phyloP scores from a whole-genome alignment of 179 eudicot genomes.

The Spinacia oleracea region DNA sequence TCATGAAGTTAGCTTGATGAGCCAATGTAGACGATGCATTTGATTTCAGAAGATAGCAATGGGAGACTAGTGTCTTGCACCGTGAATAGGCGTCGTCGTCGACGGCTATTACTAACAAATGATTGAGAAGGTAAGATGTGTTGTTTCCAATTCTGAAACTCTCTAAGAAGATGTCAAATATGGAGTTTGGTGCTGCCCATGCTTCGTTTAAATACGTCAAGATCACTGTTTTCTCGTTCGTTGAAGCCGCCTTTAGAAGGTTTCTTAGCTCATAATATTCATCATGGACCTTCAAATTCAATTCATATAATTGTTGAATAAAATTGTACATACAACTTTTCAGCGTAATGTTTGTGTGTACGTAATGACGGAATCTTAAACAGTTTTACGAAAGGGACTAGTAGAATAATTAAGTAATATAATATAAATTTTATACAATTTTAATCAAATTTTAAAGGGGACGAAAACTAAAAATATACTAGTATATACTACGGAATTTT shows the following conservation, averaged over 20 bases:
- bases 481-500: too few species aligned
- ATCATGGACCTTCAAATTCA: constrained; percentile 17
- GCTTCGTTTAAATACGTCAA: constrained; percentile 56
- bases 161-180: constrained; percentile 50
- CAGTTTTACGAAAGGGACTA: too few species aligned
- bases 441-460: too few species aligned
- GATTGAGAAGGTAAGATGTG: constrained; percentile 39
- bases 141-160: constrained; percentile 49
- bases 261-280: constrained; percentile 21
- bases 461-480: too few species aligned
- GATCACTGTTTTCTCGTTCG: constrained; percentile 46
- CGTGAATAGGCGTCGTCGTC: constrained; percentile 50
- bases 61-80: constrained; percentile 35
- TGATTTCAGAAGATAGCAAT: constrained; percentile 42
- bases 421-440: too few species aligned
- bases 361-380: too few species aligned
- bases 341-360: too few species aligned
- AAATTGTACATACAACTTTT: too few species aligned
- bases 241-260: constrained; percentile 36
- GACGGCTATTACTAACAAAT: constrained; percentile 43
- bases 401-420: too few species aligned
- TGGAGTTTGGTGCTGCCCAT: constrained; percentile 56
- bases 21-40: constrained; percentile 33
- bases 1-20: constrained; percentile 24
- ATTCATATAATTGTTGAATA: too few species aligned